Conservation (phyloP, 2,329 filamentous ascomycete genomes). For the Cordyceps javanica region DNA sequence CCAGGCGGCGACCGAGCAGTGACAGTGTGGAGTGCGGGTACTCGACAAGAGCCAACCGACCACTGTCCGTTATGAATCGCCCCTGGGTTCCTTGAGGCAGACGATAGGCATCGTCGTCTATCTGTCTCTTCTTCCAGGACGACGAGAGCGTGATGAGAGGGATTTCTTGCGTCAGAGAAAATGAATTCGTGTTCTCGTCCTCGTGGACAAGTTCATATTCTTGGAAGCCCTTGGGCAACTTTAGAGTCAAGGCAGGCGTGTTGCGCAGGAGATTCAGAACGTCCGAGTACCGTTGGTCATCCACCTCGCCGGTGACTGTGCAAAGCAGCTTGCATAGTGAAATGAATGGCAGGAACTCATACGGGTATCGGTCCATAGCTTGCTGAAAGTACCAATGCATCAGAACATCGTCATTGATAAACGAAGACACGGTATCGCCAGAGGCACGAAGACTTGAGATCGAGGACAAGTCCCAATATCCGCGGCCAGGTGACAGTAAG, state of each 20-base stretch:
- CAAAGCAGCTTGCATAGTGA: conserved; percentile 61
- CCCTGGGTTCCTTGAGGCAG: conserved; percentile 63
- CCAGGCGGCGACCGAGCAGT: conserved; percentile 70
- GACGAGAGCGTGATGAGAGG: conserved; percentile 52
- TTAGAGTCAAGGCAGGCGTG: conserved; percentile 70
- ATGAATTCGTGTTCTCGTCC: conserved; percentile 77
- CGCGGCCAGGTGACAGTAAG: conserved; percentile 50
- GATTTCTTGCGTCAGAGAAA: conserved; percentile 60
- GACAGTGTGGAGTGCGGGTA: conserved; percentile 73
- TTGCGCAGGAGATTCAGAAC: conserved; percentile 60
- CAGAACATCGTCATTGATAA: conserved; percentile 36
- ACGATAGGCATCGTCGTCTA: conserved; percentile 47
- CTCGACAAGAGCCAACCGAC: conserved; percentile 69
- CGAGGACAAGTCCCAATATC: conserved; percentile 47
- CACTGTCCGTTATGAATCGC: conserved; percentile 70
- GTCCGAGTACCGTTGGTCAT: conserved; percentile 37
- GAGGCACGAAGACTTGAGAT: conserved; percentile 25
- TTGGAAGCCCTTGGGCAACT: conserved; percentile 64
- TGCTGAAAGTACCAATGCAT: conserved; percentile 57
- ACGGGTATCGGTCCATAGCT: conserved; percentile 74
- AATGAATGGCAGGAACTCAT: conserved; percentile 75
- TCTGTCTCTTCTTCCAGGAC: conserved; percentile 36
- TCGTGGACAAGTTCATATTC: conserved; percentile 75
- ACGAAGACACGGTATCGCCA: conserved; percentile 28
- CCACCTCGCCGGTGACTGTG: conserved; percentile 25